Percentiles rank a stretch among this genome's conserved stretches.
These are phyloP conservation scores for Cutaneotrichosporon sp. DNA, from an alignment of 1,284 basidiomycete species.

Conservation along the genomic window DNA sequence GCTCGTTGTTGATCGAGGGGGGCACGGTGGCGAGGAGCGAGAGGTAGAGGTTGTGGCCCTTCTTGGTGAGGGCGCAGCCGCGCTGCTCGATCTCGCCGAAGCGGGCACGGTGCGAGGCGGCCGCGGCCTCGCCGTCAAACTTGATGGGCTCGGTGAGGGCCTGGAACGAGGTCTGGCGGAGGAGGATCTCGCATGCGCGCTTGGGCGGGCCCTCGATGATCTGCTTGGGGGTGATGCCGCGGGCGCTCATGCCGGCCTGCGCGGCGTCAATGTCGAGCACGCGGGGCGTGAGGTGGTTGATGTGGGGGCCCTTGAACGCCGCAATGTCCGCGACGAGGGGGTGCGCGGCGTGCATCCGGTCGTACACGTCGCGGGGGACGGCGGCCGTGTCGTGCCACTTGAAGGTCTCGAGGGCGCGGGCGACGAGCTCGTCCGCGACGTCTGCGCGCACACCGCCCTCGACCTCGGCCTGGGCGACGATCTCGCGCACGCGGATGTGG, in stretches of 20 bases:
- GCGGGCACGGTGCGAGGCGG: slow-evolving; percentile 52
- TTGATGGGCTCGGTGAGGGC: slow-evolving; percentile 52
- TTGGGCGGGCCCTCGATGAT: slow-evolving; percentile 54
- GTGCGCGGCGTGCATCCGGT: slow-evolving; percentile 43
- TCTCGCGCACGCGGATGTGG: slow-evolving; percentile 36
- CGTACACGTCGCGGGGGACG: slow-evolving; percentile 45
- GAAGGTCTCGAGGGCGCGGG: slow-evolving; percentile 52
- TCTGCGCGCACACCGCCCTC: slow-evolving; percentile 33
- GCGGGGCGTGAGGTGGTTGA: slow-evolving; percentile 56
- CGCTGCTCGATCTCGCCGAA: slow-evolving; percentile 57
- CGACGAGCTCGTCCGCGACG: slow-evolving; percentile 45
- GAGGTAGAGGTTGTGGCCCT: slow-evolving; percentile 48
- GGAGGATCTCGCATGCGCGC: slow-evolving; percentile 49
- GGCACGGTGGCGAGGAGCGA: slow-evolving; percentile 32
- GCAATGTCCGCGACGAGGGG: slow-evolving; percentile 55
- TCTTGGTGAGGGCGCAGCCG: slow-evolving; percentile 52
- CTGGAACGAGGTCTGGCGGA: slow-evolving; percentile 55
- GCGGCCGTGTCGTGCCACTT: slow-evolving; percentile 53
- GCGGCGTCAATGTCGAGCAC: slow-evolving; percentile 55
- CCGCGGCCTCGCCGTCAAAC: slow-evolving; percentile 35
- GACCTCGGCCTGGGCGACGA: slow-evolving; percentile 46
- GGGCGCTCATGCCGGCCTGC: slow-evolving; percentile 49
- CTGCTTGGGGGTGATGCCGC: slow-evolving; percentile 54
- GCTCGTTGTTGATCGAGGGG: slow-evolving; percentile 38
- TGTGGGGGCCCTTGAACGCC: slow-evolving; percentile 54